Evolutionary conservation across 768 basidiomycete species (phyloP), one percentile per base, ranked within the genome.

Genomic region (Dentipellis fragilis): DNA sequence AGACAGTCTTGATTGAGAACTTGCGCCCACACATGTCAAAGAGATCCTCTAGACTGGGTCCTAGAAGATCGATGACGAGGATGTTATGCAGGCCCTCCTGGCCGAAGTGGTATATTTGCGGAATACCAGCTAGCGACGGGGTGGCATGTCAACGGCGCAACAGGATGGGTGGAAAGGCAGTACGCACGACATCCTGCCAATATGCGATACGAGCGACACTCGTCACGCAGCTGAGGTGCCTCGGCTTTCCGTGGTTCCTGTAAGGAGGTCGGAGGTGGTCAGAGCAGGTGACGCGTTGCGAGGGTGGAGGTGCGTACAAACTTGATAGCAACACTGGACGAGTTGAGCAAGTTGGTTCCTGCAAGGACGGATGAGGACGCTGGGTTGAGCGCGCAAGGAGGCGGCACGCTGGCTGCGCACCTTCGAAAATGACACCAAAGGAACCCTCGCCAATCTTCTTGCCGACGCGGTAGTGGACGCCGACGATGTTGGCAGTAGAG

Each of bases 1-100:
- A 96, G 38, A 96, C 94, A 29, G 96, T 98, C 81, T 99, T 98
- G 73, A 89, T 86, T 58, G 86, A 86, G 72, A 99, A 98, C 71
- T 96, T 97, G 63, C 96, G 84, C 3, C 92, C 91, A 66, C 96
- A 99, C 89, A 98, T 94, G 72, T 99, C 96, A 68, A 99, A 99
- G 54, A 99, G 76, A 69, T 99, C 96, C 72, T 99, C 96, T 59
- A 99, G 71, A 68, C 89, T 93, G 10, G 95, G 95, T 3, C 96
- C 96, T 36, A 99, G 81, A 37, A 99, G 81, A 74, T 99, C 96
- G 65, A 99, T 98, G 62, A 99, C 94, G 58, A 99, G 83, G 61
- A 99, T 94, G 66, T 99, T 98, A 75, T 99, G 94, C 29, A 98
- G 80, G 12, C 89, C 96, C 71, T 99, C 96, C 72, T 97, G 94